Evolutionary conservation across 179 eudicot genomes (phyloP), one percentile per base, ranked within the genome.

Genomic region (Dionaea muscipula): DNA sequence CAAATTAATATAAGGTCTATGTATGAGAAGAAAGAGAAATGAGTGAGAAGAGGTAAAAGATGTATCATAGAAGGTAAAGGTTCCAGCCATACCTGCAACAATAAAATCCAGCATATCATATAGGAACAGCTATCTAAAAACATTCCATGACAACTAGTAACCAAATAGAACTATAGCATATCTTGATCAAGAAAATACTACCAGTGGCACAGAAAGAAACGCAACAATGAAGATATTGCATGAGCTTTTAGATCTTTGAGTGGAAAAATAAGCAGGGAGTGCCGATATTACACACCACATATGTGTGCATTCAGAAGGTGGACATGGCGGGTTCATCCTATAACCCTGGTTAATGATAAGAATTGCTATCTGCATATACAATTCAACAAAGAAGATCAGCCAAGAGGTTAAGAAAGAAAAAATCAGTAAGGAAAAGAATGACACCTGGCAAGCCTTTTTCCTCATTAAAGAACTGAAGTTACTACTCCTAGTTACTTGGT

Each of bases 401-500:
- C 28, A 26, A 35, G 60, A 56, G 43, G 31, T 2, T 26, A 11
- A 19, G 47, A 22, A 44, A 27, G 28, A 61, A 13, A 47, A 8
- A 53, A 4, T 27, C 9, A 59, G 16, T 12, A 49, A 11, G 11
- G 3, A 5, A 31, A 3, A 21, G 6, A 10, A 35, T 52, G 61
- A 53, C 43, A 93, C 99, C 96, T 93, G 99, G 72, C 86, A 81
- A 65, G 99, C 99, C 57, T 88, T 93, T 73, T 93, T 75, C 67
- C 88, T 84, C 94, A 93, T 93, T 64, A 87, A 70, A 37, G 41
- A 59, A 79, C 96, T 88, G 70, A 93, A 93, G 76, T 93, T 93
- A 65, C 96, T 88, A 73, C 99, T 93, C 69, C 81, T 78, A 48
- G 93, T 81, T 61, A 82, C 99, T 84, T 93, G 99, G 72, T 93